Evolutionary conservation across 129 eudicot species (phyloP), one percentile per base, ranked within the genome.

Genomic region (Erigeron canadensis): DNA sequence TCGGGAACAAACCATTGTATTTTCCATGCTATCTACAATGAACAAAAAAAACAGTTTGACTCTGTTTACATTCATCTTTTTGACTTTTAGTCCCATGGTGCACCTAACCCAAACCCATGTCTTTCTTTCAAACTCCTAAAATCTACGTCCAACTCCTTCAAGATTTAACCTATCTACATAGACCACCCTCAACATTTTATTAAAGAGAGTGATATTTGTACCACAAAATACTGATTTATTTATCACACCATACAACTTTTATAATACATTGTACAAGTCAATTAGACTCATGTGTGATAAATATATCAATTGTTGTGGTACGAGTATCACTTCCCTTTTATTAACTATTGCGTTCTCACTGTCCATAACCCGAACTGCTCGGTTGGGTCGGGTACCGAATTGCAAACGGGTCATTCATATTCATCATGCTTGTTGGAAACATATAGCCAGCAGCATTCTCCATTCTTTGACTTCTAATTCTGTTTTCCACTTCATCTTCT

Each of bases 341-440:
- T 44, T 51, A 59, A 44, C 70, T 58, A 4, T 41, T 43, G 8
- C 9, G 1, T 46, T 48, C 8, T 89, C 73, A 86, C 75, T 76
- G 73, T 69, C 83, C 72, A 17, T 78, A 79, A 60, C 86, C 87
- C 13, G 79, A 74, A 45, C 75, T 72, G 12, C 84, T 70, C 23
- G 67, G 28, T n/a, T 83, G 82, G 63, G 75, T 80, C 80, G 96
- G 86, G 86, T 85, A 81, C 78, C 86, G 81, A 39, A 84, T 70
- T 11, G 81, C 95, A 73, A 89, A 89, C 65, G 86, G 87, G 80
- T 92, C 96, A 0, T 80, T 16, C 42, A 84, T 12, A 53, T 71
- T 74, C 16, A 77, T 4, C 18, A 72, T 73, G 56, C 73, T 45
- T 48, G 61, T 80, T 2, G 81, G 17, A 68, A 71, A 79, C 12